Base-by-base conservation (phyloP, 306 rosid species). In the Gynostemma pentaphyllum region DNA sequence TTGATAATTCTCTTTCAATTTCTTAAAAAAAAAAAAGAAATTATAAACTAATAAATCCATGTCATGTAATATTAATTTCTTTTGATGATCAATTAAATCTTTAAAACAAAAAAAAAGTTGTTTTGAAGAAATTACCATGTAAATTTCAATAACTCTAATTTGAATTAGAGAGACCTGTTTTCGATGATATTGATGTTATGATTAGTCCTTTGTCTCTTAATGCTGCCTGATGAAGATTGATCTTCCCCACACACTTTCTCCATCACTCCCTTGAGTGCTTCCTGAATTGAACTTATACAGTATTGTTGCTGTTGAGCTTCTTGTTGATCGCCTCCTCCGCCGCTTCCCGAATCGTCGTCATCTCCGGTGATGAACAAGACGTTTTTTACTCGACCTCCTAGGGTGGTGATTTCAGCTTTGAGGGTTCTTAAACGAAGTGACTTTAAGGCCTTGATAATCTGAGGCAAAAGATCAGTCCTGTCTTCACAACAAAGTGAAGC, bases 401-500 rank as follows among this genome's bases (percentile, higher is more conserved):
- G 82, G 1, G 97, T 85, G 0, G 94, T 81, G 57, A 90, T 84
- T 81, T 90, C 97, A 0, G 97, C 97, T 53, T 81, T 90, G 4
- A 90, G 77, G 29, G 97, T 87, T 70, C 80, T 81, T 9, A 90
- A 26, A 45, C 78, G 81, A 18, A 90, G 66, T 0, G 76, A 81
- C 56, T 90, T 90, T 13, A 90, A 30, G 10, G 97, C 79, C 24
- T 85, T 83, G 75, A 85, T 87, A 30, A 90, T 87, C 53, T 90
- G 95, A 0, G 95, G 88, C 59, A 90, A 52, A 41, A 90, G 90
- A 76, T 90, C 97, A 0, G 94, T 72, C 67, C 97, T 70, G 24
- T 90, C 97, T 45, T 90, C 97, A 22, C 97, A 90, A 66, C 97
- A 90, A 27, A 90, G 64, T 0, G 97, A 90, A 40, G 94, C 97